phyloP scores from a whole-genome alignment of 129 eudicot genomes.

The sunflower (Helianthus annuus) region DNA sequence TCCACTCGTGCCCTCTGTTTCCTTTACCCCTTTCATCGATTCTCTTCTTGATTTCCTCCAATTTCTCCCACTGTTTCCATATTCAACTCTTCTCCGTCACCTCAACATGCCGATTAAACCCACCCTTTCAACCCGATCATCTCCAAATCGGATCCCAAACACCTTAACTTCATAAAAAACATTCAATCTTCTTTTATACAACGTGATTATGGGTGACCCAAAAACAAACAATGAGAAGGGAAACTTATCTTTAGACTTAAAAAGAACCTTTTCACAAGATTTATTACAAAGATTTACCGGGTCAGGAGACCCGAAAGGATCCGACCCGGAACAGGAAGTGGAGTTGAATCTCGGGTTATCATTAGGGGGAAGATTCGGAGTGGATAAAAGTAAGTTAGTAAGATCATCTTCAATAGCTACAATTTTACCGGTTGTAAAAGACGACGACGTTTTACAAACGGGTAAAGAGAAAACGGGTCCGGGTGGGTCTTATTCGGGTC shows the following conservation, averaged over 20 bases:
- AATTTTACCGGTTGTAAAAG: slow-evolving; percentile 58
- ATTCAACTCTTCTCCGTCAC: too few species aligned
- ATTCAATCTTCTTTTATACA: slow-evolving; percentile 1
- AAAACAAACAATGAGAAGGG: slow-evolving; percentile 44
- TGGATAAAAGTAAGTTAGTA: slow-evolving; percentile 59
- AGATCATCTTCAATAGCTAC: slow-evolving; percentile 78
- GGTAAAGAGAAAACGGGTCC: slow-evolving; percentile 11
- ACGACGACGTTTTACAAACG: slow-evolving; percentile 38
- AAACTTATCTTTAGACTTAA: slow-evolving; percentile 47
- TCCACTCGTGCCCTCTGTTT: slow-evolving; percentile 18
- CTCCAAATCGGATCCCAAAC: slow-evolving; percentile 36
- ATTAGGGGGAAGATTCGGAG: slow-evolving; percentile 88
- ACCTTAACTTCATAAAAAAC: neutral
- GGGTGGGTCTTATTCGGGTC: slow-evolving; percentile 16
- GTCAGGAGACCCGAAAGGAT: slow-evolving; percentile 35
- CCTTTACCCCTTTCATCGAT: slow-evolving; percentile 19
- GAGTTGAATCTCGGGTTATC: slow-evolving; percentile 89
- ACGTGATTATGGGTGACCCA: slow-evolving; percentile 39
- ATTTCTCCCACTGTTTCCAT: slow-evolving; percentile 23
- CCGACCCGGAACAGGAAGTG: slow-evolving; percentile 48
- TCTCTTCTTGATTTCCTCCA: slow-evolving; percentile 25
- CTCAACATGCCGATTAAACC: slow-evolving; percentile 35
- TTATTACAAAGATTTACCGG: slow-evolving; percentile 57
- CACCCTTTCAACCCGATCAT: slow-evolving; percentile 34
- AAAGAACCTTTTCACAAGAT: slow-evolving; percentile 58